Conservation (phyloP, 2,329 filamentous ascomycete species). For the Cladorrhinum sp. region DNA sequence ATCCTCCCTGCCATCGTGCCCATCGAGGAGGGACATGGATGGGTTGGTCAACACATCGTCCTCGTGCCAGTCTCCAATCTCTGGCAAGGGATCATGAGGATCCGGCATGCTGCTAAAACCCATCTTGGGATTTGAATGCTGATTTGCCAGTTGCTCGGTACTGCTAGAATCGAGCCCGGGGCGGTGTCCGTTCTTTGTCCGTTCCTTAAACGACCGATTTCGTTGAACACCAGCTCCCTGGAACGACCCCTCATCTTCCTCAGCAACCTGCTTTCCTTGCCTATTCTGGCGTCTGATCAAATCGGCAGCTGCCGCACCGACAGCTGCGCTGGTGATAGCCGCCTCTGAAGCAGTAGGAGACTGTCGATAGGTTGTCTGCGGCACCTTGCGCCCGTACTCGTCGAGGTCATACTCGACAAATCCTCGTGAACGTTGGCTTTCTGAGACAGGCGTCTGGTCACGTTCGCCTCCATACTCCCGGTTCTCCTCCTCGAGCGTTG, state of each 20-base stretch:
- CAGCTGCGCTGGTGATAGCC: slow-evolving; percentile 56
- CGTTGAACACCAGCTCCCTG: slow-evolving; percentile 52
- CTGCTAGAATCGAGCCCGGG: slow-evolving; percentile 49
- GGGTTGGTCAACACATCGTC: slow-evolving; percentile 80
- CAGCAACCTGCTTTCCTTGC: slow-evolving; percentile 39
- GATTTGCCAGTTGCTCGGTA: slow-evolving; percentile 54
- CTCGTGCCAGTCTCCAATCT: slow-evolving; percentile 64
- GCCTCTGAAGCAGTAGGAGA: slow-evolving; percentile 57
- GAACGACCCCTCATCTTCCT: slow-evolving; percentile 38
- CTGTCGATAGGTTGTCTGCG: slow-evolving; percentile 42
- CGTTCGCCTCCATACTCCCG: slow-evolving; percentile 40
- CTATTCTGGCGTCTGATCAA: slow-evolving; percentile 50
- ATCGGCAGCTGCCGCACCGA: slow-evolving; percentile 51
- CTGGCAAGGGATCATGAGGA: slow-evolving; percentile 68
- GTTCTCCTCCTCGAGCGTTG: slow-evolving; percentile 33
- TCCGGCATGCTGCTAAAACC: slow-evolving; percentile 68
- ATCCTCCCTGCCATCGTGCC: slow-evolving; percentile 53
- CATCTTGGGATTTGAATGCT: slow-evolving; percentile 54
- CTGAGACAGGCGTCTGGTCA: slow-evolving; percentile 39
- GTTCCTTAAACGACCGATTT: slow-evolving; percentile 65
- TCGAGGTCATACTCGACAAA: slow-evolving; percentile 57
- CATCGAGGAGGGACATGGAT: slow-evolving; percentile 77
- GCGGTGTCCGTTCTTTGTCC: slow-evolving; percentile 54
- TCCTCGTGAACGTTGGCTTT: slow-evolving; percentile 43
- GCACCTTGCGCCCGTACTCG: slow-evolving; percentile 56